Conservation (phyloP, 768 basidiomycete species). For the Russula sp. region DNA sequence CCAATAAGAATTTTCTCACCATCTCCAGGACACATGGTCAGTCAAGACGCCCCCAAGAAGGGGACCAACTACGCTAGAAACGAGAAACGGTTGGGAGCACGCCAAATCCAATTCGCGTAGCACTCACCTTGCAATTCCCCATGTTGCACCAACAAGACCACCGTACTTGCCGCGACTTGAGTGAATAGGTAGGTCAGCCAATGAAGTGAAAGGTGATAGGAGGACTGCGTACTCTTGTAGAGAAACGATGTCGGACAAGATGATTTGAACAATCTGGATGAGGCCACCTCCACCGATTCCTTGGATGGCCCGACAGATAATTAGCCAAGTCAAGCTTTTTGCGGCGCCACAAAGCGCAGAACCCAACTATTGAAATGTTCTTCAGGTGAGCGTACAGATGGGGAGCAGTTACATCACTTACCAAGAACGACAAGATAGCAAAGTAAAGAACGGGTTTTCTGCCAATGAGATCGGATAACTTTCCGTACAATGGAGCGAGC, state of each 20-base stretch:
- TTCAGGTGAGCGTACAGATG: background rate
- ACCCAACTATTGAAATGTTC: constrained; percentile 50
- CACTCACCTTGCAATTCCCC: constrained; percentile 59
- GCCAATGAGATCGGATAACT: constrained; percentile 62
- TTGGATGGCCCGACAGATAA: constrained; percentile 73
- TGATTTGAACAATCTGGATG: constrained; percentile 72
- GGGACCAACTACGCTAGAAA: constrained; percentile 62
- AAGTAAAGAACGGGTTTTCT: constrained; percentile 70
- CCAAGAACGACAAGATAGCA: constrained; percentile 65
- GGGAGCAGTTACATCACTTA: constrained; percentile 37
- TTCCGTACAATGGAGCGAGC: constrained; percentile 72
- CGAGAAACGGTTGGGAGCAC: background rate
- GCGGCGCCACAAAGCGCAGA: constrained; percentile 82
- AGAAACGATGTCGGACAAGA: constrained; percentile 79
- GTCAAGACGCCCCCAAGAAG: constrained; percentile 78
- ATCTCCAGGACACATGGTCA: constrained; percentile 76
- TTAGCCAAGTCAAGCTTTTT: constrained; percentile 73
- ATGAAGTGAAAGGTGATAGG: background rate
- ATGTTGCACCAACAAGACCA: constrained; percentile 74
- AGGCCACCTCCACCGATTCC: constrained; percentile 84
- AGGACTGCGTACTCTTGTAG: constrained; percentile 57
- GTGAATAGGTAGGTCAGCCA: background rate
- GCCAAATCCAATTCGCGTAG: background rate
- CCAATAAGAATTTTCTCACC: constrained; percentile 42
- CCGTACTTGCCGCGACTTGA: constrained; percentile 72